A percentile compares a stretch with the other conserved stretches of the same genome.
Evolutionary conservation across 2,329 filamentous ascomycete genomes (phyloP).

Genomic region (Waltergamsia citrina): DNA sequence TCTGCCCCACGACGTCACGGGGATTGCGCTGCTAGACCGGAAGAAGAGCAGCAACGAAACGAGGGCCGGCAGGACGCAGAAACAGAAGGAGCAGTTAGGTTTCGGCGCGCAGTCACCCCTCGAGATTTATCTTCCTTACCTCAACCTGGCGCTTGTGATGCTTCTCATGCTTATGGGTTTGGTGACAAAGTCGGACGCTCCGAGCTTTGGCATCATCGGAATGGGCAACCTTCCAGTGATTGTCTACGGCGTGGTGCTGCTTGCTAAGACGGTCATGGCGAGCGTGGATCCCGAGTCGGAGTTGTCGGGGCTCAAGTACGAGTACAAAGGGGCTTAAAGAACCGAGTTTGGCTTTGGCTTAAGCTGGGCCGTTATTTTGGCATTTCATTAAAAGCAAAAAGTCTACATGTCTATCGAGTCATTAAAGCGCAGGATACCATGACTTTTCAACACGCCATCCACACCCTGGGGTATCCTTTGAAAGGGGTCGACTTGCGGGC

Average conservation of each 20-base stretch:
- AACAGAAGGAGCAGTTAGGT: not conserved
- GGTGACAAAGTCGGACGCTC: constrained; percentile 21
- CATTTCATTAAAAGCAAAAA: not conserved
- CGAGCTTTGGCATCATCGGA: constrained; percentile 26
- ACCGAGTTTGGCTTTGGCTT: not conserved
- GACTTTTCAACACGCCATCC: constrained; percentile 76
- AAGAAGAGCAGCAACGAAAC: no score
- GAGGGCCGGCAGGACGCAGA: not conserved
- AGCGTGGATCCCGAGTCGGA: constrained; percentile 60
- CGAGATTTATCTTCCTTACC: constrained; percentile 45
- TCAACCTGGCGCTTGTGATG: constrained; percentile 48
- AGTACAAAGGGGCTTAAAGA: constrained; percentile 54
- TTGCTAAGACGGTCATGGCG: constrained; percentile 56
- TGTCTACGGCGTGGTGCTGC: constrained; percentile 51
- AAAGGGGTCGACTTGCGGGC: constrained; percentile 37
- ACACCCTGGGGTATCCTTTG: constrained; percentile 66
- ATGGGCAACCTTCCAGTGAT: constrained; percentile 43
- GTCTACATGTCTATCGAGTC: constrained; percentile 70
- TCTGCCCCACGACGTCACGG: constrained; percentile 44
- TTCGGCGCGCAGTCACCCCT: constrained; percentile 30
- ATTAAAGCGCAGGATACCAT: constrained; percentile 86
- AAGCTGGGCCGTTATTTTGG: no score
- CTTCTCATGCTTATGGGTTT: constrained; percentile 39
- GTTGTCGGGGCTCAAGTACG: constrained; percentile 51
- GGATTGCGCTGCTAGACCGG: constrained; percentile 38